Base-by-base conservation (phyloP, 805 yeast species). In the Cyberlindnera maclurae region DNA sequence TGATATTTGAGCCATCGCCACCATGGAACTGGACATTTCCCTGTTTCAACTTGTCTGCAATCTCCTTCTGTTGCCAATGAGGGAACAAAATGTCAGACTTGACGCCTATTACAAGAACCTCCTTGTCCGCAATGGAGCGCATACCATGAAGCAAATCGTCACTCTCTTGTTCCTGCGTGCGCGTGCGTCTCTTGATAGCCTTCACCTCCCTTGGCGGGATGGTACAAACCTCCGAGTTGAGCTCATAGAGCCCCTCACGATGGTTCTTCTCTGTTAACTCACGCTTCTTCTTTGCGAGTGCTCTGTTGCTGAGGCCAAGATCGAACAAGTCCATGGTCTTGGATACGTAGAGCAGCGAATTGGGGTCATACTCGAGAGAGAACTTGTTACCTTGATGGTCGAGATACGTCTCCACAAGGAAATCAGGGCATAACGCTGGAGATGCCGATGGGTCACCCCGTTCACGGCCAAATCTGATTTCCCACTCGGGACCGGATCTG, bases 401-500 rank as follows among this genome's bases (percentile, higher is more conserved):
- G 51, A 89, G 67, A 51, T 89, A 89, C 1, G 96, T 89, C 59
- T 89, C 97, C 35, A 89, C 89, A 43, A 88, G 62, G 57, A 87
- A 89, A 55, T 89, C 97, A 0, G 97, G 95, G 59, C 97, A 89
- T 26, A 89, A 65, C 0, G 95, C 95, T 3, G 96, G 96, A 12
- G 82, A 74, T 44, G 68, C 69, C 1, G 77, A 64, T 15, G 87
- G 90, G 55, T 86, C 88, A 0, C 94, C 82, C 43, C 97, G 68
- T 50, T 82, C 86, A 40, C 94, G 75, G 4, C 96, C 96, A 58
- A 89, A 89, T 43, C 97, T 66, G 44, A 79, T 76, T 59, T 89
- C 97, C 97, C 97, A 89, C 61, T 89, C 97, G 2, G 97, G 97
- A 3, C 97, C 97, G 1, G 95, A 85, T 49, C 97, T 70, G 59